phyloP scores from a whole-genome alignment of 805 yeast genomes.

The Yarrowia deformans region DNA sequence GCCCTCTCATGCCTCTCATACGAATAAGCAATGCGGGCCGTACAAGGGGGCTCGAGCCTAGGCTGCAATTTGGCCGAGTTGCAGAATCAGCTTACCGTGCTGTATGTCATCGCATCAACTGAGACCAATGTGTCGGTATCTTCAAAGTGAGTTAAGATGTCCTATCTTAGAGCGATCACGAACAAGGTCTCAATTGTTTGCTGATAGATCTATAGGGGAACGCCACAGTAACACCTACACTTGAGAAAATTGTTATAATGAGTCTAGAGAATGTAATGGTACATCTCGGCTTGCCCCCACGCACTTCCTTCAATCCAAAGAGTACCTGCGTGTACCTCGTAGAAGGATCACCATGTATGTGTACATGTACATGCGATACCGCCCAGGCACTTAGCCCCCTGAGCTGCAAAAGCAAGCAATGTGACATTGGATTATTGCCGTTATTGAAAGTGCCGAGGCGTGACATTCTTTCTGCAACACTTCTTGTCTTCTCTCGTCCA shows the following conservation, averaged over 20 bases:
- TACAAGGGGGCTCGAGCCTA: background rate
- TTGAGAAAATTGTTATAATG: too few relatives aligned
- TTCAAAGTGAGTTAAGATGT: too few relatives aligned
- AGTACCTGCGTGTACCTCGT: too few relatives aligned
- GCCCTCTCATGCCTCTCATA: background rate
- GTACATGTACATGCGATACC: too few relatives aligned
- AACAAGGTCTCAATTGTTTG: too few relatives aligned
- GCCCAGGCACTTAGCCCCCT: background rate
- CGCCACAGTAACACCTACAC: too few relatives aligned
- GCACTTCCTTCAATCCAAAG: too few relatives aligned
- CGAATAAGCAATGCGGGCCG: slow-evolving; percentile 2
- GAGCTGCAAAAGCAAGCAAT: slow-evolving; percentile 1
- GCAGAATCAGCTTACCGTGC: background rate
- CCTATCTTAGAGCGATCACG: too few relatives aligned
- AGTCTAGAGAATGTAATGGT: too few relatives aligned
- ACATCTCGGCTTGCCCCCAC: too few relatives aligned
- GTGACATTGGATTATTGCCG: background rate
- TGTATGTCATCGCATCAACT: background rate
- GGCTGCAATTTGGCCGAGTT: background rate
- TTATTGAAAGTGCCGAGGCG: background rate
- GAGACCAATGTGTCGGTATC: slow-evolving; percentile 12
- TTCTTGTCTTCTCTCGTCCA: background rate
- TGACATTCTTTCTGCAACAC: background rate
- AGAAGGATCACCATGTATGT: too few relatives aligned
- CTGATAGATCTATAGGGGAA: too few relatives aligned